Evolutionary conservation across 352 stramenopile species (phyloP).

Genomic region (Pythium pectinolyticum): DNA sequence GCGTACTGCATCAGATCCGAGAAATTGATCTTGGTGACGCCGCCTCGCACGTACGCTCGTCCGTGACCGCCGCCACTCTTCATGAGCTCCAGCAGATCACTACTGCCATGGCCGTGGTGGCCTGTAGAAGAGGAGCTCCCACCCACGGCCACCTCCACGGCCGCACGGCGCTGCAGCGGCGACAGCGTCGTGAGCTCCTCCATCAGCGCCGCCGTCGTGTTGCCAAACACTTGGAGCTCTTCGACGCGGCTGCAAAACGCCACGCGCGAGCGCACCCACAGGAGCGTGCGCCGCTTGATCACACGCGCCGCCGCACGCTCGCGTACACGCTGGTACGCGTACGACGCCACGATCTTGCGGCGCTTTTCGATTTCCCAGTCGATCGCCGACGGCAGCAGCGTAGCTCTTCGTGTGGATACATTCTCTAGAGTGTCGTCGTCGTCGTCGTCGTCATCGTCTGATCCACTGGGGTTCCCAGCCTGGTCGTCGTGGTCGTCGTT

Average conservation of each 20-base stretch:
- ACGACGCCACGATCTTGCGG: slow-evolving; percentile 35
- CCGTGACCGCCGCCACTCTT: too few relatives aligned
- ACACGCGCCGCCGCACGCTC: slow-evolving; percentile 55
- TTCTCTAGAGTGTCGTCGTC: background rate
- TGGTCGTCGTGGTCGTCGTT: slow-evolving; percentile 26
- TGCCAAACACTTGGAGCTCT: slow-evolving; percentile 63
- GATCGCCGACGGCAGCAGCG: background rate
- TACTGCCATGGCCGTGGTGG: too few relatives aligned
- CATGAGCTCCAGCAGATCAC: slow-evolving; percentile 47
- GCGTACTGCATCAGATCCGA: slow-evolving; percentile 61
- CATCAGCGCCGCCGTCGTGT: slow-evolving; percentile 50
- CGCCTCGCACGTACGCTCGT: slow-evolving; percentile 2
- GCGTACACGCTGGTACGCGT: slow-evolving; percentile 57
- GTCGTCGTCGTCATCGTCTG: background rate
- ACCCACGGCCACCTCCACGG: too few relatives aligned
- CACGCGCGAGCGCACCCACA: slow-evolving; percentile 49
- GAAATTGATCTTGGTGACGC: slow-evolving; percentile 47
- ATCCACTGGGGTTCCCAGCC: too few relatives aligned
- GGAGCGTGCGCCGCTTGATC: slow-evolving; percentile 62
- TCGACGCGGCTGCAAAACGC: slow-evolving; percentile 57
- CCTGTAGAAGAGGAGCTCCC: too few relatives aligned
- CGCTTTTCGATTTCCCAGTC: slow-evolving; percentile 13
- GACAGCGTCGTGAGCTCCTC: slow-evolving; percentile 41
- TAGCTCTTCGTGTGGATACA: background rate
- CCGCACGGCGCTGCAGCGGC: slow-evolving; percentile 14